These are phyloP conservation scores for Corylus heterophylla DNA, from an alignment of 306 rosid species.

Conservation along the genomic window DNA sequence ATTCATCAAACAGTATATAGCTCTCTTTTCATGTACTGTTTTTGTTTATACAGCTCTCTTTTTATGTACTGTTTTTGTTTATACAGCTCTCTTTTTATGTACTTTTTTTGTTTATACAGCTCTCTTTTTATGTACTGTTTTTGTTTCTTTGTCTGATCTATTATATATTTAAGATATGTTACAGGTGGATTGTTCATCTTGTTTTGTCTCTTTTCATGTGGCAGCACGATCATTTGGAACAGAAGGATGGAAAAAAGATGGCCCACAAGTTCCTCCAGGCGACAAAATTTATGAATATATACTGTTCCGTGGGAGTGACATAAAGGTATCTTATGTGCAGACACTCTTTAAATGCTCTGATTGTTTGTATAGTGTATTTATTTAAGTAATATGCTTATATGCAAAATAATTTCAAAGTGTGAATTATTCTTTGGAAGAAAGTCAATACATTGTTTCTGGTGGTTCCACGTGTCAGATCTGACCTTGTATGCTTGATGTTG, in stretches of 20 bases:
- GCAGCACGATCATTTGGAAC: conserved; percentile 95
- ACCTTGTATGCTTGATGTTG: not conserved
- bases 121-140: no score
- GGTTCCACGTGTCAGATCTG: not conserved
- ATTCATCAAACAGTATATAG: not conserved
- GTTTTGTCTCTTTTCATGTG: conserved; percentile 30
- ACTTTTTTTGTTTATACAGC: not conserved
- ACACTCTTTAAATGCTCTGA: not conserved
- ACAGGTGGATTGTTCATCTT: conserved; percentile 7
- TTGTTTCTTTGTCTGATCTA: not conserved
- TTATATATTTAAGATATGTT: not conserved
- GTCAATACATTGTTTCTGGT: not conserved
- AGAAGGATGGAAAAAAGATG: conserved; percentile 95
- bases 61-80: no score
- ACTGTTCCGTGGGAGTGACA: conserved; percentile 90
- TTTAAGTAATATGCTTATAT: not conserved
- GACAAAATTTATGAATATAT: conserved; percentile 89
- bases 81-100: not conserved
- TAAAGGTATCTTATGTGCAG: conserved; percentile 55
- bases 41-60: not conserved
- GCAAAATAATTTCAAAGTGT: not conserved
- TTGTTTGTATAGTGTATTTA: not conserved
- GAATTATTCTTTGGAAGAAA: not conserved
- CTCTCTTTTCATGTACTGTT: not conserved
- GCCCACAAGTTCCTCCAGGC: conserved; percentile 79